A percentile compares a stretch with the other conserved stretches of the same genome.
phyloP scores from a whole-genome alignment of 2,329 filamentous ascomycete genomes.

The Calonectria pteridis region DNA sequence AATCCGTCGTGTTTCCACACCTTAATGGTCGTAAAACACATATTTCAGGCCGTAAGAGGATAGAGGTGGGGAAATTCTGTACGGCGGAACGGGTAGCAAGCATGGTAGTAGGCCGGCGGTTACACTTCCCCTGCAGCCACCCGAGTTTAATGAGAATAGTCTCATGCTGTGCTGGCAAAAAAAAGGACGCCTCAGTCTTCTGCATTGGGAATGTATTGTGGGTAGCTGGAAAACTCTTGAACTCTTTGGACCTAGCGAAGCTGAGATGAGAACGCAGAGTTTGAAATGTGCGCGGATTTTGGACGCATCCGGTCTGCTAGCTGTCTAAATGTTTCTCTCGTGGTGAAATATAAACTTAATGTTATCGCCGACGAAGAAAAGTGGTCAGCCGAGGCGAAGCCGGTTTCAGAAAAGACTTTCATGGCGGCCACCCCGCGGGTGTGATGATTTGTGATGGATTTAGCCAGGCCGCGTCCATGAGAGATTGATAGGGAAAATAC shows the following conservation, averaged over 20 bases:
- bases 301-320: background rate
- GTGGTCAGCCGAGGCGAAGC: background rate
- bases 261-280: too few relatives aligned
- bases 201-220: background rate
- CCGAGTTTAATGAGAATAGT: conserved; percentile 52
- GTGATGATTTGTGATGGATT: background rate
- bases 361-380: background rate
- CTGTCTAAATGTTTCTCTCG: background rate
- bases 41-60: conserved; percentile 30
- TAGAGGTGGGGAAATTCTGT: conserved; percentile 34
- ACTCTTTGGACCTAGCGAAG: background rate
- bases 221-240: background rate
- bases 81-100: conserved; percentile 41
- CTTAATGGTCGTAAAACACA: background rate
- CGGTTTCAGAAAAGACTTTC: background rate
- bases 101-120: conserved; percentile 40
- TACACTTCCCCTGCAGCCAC: conserved; percentile 47
- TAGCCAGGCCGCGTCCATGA: background rate
- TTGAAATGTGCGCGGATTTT: background rate
- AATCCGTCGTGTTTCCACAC: background rate
- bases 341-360: background rate
- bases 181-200: background rate
- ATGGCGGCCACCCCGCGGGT: background rate
- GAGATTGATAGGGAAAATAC: background rate
- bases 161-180: conserved; percentile 48